Evolutionary conservation across 331 rosid species (phyloP), one percentile per base, ranked within the genome.

Genomic region (Phaseolus coccineus): DNA sequence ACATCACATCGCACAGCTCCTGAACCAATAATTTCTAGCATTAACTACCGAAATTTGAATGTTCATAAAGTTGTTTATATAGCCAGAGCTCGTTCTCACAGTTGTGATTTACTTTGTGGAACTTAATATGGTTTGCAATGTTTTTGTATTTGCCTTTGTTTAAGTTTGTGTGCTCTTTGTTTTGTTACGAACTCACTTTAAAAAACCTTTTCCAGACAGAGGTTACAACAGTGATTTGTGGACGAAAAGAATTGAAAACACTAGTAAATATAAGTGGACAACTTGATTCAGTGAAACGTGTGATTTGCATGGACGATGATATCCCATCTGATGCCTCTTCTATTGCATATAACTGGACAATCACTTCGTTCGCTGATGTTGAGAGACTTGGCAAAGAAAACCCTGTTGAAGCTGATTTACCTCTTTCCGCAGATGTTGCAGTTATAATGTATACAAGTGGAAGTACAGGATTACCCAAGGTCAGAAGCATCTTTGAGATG

Each of bases 381-480:
- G 88, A 80, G 82, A 82, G 15, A 75, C 92, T 86, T 80, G 98
- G 98, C 19, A 85, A 77, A 84, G 89, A 85, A 86, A 82, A 80
- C 48, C 92, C 87, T 53, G 77, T 87, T 37, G 95, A 86, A 14
- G 85, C 95, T 28, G 90, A 90, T 76, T 84, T 93, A 68, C 98
- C 98, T 68, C 85, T 88, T 79, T 71, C 97, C 37, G 87, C 92
- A 37, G 97, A 93, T 85, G 72, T 91, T 80, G 98, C 97, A 3
- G 98, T 93, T 81, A 91, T 93, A 74, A 93, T 93, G 98, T 93
- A 91, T 78, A 91, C 98, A 69, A 93, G 98, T 80, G 98, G 98
- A 85, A 93, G 98, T 75, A 93, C 97, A 1, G 98, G 98, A 79
- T 85, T 93, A 52, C 96, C 98, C 61, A 91, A 93, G 98, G 98